A percentile compares a stretch with the other conserved stretches of the same genome.
phyloP scores from a whole-genome alignment of 2,329 filamentous ascomycete species.

The Canariomyces notabilis region DNA sequence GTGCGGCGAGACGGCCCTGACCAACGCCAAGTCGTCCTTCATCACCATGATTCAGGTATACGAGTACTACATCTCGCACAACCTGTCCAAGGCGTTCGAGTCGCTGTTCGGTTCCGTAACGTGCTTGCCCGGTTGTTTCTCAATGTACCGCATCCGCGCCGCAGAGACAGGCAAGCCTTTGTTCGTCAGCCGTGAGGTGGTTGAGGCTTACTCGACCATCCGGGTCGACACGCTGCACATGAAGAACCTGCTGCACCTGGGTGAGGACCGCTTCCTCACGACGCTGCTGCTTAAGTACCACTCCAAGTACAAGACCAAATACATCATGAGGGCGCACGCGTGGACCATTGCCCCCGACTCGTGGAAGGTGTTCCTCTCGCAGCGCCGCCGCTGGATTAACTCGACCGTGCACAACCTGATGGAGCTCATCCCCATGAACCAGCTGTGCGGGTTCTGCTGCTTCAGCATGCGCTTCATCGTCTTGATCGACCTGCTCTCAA shows the following conservation, averaged over 20 bases:
- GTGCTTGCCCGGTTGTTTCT: constrained; percentile 97
- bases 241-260: constrained; percentile 95
- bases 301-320: constrained; percentile 96
- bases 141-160: constrained; percentile 95
- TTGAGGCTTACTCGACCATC: constrained; percentile 83
- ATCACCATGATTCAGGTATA: constrained; percentile 99
- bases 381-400: constrained; percentile 99
- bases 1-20: constrained; percentile 90
- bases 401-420: constrained; percentile 97
- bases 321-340: constrained; percentile 83
- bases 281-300: constrained; percentile 91
- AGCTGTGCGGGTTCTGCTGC: constrained; percentile 99
- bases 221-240: constrained; percentile 97
- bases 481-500: constrained; percentile 88
- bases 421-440: constrained; percentile 85
- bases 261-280: constrained; percentile 95
- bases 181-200: constrained; percentile 88
- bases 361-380: constrained; percentile 91
- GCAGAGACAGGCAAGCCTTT: constrained; percentile 92
- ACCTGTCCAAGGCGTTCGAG: constrained; percentile 94
- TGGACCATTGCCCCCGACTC: constrained; percentile 97
- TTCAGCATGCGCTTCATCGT: constrained; percentile 99
- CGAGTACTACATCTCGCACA: constrained; percentile 98
- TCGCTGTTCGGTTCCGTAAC: constrained; percentile 97
- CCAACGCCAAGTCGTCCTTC: constrained; percentile 87